A percentile compares a stretch with the other conserved stretches of the same genome.
Conservation (phyloP, 306 rosid species). For the Lablab purpureus region DNA sequence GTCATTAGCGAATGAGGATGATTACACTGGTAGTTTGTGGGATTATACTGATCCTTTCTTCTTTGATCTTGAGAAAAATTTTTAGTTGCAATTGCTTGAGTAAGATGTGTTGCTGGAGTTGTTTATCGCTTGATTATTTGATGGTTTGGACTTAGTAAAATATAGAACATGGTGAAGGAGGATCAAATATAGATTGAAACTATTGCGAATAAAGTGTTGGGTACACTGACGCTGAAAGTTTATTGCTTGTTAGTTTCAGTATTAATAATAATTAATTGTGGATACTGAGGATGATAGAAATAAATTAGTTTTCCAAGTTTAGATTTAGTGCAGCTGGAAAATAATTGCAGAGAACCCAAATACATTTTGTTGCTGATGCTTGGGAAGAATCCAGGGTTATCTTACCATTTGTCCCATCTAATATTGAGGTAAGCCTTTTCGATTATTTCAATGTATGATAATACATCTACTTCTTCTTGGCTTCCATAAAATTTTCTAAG, state of each 20-base stretch:
- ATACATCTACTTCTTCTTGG: not conserved
- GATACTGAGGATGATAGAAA: not conserved
- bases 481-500: not conserved
- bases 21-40: conserved; percentile 64
- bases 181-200: not conserved
- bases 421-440: not conserved
- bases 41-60: conserved; percentile 82
- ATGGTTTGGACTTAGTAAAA: not conserved
- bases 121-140: not conserved
- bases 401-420: not conserved
- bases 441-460: not conserved
- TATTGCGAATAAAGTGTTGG: conserved; percentile 24
- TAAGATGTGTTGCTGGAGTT: not conserved
- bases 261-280: conserved; percentile 13
- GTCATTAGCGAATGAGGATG: conserved; percentile 67
- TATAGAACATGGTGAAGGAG: not conserved
- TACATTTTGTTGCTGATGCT: conserved; percentile 11
- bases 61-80: conserved; percentile 59
- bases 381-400: not conserved
- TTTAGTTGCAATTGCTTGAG: not conserved
- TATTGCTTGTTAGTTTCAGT: not conserved
- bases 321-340: not conserved
- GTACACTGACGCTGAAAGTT: not conserved
- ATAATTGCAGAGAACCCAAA: not conserved
- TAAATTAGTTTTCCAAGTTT: not conserved